Evolutionary conservation across 306 rosid genomes (phyloP), one percentile per base, ranked within the genome.

Genomic region (Casuarina glauca): DNA sequence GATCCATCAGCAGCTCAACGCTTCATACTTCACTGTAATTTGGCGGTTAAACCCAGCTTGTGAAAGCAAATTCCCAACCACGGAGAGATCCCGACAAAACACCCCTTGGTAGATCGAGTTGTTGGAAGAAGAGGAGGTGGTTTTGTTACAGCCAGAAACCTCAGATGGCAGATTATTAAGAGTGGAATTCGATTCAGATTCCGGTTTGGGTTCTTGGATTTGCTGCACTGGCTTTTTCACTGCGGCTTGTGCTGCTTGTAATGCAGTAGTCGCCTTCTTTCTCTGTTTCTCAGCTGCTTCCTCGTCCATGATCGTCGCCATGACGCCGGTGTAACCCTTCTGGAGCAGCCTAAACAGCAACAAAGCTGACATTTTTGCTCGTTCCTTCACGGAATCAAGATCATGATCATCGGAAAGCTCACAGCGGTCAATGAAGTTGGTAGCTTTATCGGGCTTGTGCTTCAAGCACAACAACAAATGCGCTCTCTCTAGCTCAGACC

Each of bases 401-500:
- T 91, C 99, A 0, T 87, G 72, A 68, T 91, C 96, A 26, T 91
- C 93, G 1, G 86, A 86, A 12, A 91, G 86, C 85, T 96, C 97
- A 9, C 98, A 96, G 46, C 96, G 74, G 1, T 96, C 99, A 0
- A 93, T 90, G 48, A 96, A 96, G 41, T 54, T 76, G 0, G 83
- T 86, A 0, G 97, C 84, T 79, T 89, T 96, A 73, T 96, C 98
- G 0, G 99, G 98, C 73, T 96, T 96, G 85, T 96, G 98, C 69
- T 93, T 75, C 54, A 96, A 81, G 75, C 87, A 76, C 3, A 96
- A 88, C 76, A 96, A 64, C 66, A 89, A 54, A 68, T 96, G 89
- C 5, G 94, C 97, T 68, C 97, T 93, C 73, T 93, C 99, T 26
- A 96, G 70, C 76, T 96, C 99, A 0, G 99, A 91, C 17, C 96